Evolutionary conservation across 176 grass and related monocot species (phyloP).

Genomic region (Oryza punctata): DNA sequence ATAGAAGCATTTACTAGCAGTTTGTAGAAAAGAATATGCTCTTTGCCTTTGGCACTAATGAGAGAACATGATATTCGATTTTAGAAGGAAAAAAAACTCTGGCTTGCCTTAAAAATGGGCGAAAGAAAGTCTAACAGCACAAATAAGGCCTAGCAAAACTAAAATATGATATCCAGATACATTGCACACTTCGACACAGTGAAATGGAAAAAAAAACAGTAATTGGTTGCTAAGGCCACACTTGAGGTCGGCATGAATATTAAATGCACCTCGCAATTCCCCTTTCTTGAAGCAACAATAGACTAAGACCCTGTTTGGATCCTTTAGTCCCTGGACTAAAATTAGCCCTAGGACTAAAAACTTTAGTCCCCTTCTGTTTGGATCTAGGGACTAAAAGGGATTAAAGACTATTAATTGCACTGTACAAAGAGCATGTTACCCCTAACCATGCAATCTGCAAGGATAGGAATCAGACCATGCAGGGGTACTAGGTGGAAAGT

Average conservation of each 20-base stretch:
- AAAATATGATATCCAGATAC: background rate
- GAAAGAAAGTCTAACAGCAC: background rate
- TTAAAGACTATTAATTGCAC: too few relatives aligned
- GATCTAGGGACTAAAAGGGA: too few relatives aligned
- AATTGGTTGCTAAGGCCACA: background rate
- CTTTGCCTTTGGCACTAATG: background rate
- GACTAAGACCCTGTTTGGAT: background rate
- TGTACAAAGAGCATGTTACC: too few relatives aligned
- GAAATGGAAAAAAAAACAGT: background rate
- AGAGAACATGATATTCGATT: background rate
- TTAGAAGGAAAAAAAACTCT: background rate
- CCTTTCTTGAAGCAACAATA: slow-evolving; percentile 4
- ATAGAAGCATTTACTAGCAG: background rate
- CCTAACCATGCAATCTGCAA: too few relatives aligned
- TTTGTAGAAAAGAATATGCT: background rate
- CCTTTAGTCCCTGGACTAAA: too few relatives aligned
- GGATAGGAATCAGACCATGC: too few relatives aligned
- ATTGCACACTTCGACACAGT: background rate
- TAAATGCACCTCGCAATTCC: slow-evolving; percentile 15
- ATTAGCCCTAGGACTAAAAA: too few relatives aligned
- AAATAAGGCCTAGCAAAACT: background rate
- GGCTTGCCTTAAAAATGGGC: background rate
- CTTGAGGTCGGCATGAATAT: background rate
- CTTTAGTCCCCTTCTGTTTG: too few relatives aligned
- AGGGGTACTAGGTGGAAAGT: too few relatives aligned